Percentiles rank a stretch among this genome's conserved stretches.
phyloP scores from a whole-genome alignment of 2,329 filamentous ascomycete genomes.

The Fusarium anthophilum region DNA sequence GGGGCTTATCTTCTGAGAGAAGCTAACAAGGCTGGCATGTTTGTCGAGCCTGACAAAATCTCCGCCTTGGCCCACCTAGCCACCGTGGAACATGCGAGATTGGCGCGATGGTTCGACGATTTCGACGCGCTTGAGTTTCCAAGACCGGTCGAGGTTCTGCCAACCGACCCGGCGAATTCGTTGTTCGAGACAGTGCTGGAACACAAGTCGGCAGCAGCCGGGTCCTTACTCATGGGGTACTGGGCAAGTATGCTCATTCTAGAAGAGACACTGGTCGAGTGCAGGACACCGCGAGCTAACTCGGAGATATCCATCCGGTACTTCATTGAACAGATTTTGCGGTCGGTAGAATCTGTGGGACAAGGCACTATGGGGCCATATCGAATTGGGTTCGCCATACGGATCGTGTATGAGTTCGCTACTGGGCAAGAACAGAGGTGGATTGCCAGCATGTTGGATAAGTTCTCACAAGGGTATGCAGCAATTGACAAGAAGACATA shows the following conservation, averaged over 20 bases:
- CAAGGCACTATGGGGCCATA: constrained; percentile 51
- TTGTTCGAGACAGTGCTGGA: constrained; percentile 47
- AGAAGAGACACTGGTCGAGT: constrained; percentile 50
- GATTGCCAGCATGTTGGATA: constrained; percentile 46
- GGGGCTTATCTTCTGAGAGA: constrained; percentile 47
- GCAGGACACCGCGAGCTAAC: constrained; percentile 38
- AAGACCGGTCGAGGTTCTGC: constrained; percentile 41
- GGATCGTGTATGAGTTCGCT: constrained; percentile 53
- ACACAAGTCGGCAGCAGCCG: constrained; percentile 47
- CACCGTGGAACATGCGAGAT: constrained; percentile 42
- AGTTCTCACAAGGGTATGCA: constrained; percentile 47
- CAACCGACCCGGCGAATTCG: constrained; percentile 44
- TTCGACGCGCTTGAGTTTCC: constrained; percentile 38
- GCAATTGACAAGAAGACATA: constrained; percentile 45
- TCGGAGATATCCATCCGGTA: constrained; percentile 41
- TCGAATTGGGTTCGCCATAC: constrained; percentile 48
- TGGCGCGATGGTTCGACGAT: constrained; percentile 47
- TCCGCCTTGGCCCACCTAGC: constrained; percentile 44
- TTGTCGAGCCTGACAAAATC: constrained; percentile 44
- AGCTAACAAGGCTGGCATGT: constrained; percentile 41
- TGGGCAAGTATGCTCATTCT: constrained; percentile 54
- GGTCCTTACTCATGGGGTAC: constrained; percentile 49
- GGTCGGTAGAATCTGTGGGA: constrained; percentile 51
- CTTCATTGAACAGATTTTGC: constrained; percentile 47
- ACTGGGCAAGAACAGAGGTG: constrained; percentile 47